Base-by-base conservation (phyloP, 805 yeast species). In the Danielozyma ontarioensis region DNA sequence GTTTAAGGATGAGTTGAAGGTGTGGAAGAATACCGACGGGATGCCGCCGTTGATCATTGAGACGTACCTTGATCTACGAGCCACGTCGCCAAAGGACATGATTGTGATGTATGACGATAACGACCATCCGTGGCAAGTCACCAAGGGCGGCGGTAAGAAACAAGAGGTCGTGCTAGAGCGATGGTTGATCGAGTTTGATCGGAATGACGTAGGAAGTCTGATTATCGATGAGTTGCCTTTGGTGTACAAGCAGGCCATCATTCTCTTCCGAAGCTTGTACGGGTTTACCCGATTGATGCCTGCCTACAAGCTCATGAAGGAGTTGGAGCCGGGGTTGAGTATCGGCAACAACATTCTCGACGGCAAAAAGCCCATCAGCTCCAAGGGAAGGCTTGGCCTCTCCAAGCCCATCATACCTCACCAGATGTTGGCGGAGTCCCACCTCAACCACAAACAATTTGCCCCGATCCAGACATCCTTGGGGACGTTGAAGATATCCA, bases 111-210 rank as follows among this genome's bases (percentile, higher is more conserved):
- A 64, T 18, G 89, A 82, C 44, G 70, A 68, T 3, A 67, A 68
- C 5, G 73, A 70, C 16, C 66, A 67, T 41, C 49, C 70, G 11
- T 78, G 82, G 73, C 62, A 72, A 7, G 79, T 79, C 10, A 65
- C 81, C 7, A 75, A 70, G 37, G 53, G 59, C 10, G 82, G 81
- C 11, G 66, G 72, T 3, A 76, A 74, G 48, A 83, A 83, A 48
- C 69, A 76, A 13, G 97, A 90, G 56, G 75, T 93, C n/a, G 96
- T 93, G 2, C 61, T 93, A 36, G 98, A 93, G 51, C 71, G 98
- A 38, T 93, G 98, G 98, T 67, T 87, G 16, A 62, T 93, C 22
- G 96, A 89, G 54, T 74, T 89, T 39, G 89, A 83, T 48, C 58
- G 74, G 13, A 62, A 60, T 27, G 55, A 53, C 17, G 64, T 51